Base-by-base conservation (phyloP, 129 eudicot species). In the Apium graveolens region DNA sequence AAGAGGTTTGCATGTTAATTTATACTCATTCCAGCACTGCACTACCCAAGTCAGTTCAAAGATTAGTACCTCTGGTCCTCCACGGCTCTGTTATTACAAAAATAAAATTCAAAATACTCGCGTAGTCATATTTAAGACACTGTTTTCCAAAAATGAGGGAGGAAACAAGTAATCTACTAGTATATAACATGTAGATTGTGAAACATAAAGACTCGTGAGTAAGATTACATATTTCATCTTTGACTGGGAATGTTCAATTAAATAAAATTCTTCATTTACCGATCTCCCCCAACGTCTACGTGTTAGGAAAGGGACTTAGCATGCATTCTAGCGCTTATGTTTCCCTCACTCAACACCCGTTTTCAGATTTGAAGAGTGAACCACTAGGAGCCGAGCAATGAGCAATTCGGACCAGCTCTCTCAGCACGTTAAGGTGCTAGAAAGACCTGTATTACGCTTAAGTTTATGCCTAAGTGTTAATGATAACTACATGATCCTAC, bases 21-120 rank as follows among this genome's bases (percentile, higher is more conserved):
- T 73, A 73, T 73, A 73, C 76, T 41, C 35, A 20, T 35, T 31
- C 17, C 18, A 31, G 37, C 18, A n/a, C 34, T 11, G 8, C 45
- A 71, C 75, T 71, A 39, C 49, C 14, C 29, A 18, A 72, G 48
- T 72, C 76, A 45, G 76, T 72, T 73, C 20, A 42, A 73, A 42
- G 3, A n/a, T 10, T 42, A n/a, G 34, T 42, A 4, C 9, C 38
- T 41, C 5, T 73, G 68, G 68, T 60, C 68, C 53, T 73, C 55
- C 12, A 7, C 17, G 51, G 31, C 31, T 73, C 17, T 55, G 26
- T 10, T 10, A 10, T 26, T 31, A 24, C 27, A 46, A 24, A 11
- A 29, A 4, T 45, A 26, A 73, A 32, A 70, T 27, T 20, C 26
- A 16, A 32, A 37, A 70, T 70, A 17, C 31, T 60, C 68, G 26